Evolutionary conservation across 441 rosid genomes (phyloP).

Genomic region (Euphorbia celastroides): DNA sequence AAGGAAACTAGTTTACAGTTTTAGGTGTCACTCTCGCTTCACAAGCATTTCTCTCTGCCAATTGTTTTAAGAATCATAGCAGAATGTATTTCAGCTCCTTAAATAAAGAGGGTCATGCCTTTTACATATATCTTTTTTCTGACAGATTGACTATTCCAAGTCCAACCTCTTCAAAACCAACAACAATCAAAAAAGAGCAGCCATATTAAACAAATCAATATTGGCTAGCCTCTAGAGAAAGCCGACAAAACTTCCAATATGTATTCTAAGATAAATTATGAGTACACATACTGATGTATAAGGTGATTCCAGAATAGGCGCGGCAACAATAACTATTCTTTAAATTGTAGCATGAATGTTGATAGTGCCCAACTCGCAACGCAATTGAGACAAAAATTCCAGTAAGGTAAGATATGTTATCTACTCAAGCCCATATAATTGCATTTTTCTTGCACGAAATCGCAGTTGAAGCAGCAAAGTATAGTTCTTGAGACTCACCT

Average conservation of each 20-base stretch:
- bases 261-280: background rate
- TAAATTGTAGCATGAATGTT: background rate
- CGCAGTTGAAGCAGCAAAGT: background rate
- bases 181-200: background rate
- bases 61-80: background rate
- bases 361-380: background rate
- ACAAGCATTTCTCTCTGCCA: background rate
- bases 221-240: background rate
- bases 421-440: background rate
- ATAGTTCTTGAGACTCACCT: constrained; percentile 36
- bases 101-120: background rate
- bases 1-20: background rate
- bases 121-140: background rate
- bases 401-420: background rate
- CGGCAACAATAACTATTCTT: background rate
- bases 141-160: background rate
- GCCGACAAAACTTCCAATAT: background rate
- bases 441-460: constrained; percentile 2
- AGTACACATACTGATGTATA: background rate
- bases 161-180: background rate
- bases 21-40: background rate
- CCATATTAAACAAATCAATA: background rate
- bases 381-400: background rate
- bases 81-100: background rate
- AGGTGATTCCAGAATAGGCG: background rate